A percentile compares a stretch with the other conserved stretches of the same genome.
Evolutionary conservation across 2,329 filamentous ascomycete species (phyloP).

Genomic region (Scedosporium minutisporum): DNA sequence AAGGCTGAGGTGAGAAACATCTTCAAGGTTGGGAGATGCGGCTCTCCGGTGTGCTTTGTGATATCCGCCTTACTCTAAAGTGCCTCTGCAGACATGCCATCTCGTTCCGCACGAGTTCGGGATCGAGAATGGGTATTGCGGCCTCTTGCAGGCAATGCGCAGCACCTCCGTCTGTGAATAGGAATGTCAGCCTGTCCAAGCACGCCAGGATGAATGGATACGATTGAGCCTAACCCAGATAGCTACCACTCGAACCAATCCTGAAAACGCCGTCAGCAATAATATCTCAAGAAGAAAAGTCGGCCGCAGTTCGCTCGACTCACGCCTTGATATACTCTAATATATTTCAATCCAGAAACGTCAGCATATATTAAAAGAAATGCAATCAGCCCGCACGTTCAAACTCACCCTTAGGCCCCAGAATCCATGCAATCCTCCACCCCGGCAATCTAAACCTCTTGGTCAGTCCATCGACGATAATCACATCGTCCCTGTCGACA

Average conservation of each 20-base stretch:
- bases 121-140: slow-evolving; percentile 87
- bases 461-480: slow-evolving; percentile 91
- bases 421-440: slow-evolving; percentile 93
- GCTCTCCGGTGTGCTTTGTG: neutral
- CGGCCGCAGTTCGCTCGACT: slow-evolving; percentile 15
- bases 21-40: no score
- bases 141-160: slow-evolving; percentile 95
- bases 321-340: slow-evolving; percentile 78
- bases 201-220: no score
- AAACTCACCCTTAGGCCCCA: slow-evolving; percentile 65
- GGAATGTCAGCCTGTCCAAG: slow-evolving; percentile 61
- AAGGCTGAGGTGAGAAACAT: neutral
- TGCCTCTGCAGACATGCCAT: slow-evolving; percentile 85
- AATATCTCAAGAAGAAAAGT: no score
- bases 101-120: slow-evolving; percentile 66
- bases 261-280: neutral
- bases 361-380: neutral
- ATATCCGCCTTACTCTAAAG: slow-evolving; percentile 52
- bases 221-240: slow-evolving; percentile 18
- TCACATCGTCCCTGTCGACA: slow-evolving; percentile 80
- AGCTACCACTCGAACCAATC: neutral
- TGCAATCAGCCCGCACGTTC: slow-evolving; percentile 8
- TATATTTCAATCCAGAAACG: neutral
- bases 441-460: slow-evolving; percentile 94
- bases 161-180: slow-evolving; percentile 92